Evolutionary conservation across 345 rosid genomes (phyloP).

Genomic region (Carallia brachiata): DNA sequence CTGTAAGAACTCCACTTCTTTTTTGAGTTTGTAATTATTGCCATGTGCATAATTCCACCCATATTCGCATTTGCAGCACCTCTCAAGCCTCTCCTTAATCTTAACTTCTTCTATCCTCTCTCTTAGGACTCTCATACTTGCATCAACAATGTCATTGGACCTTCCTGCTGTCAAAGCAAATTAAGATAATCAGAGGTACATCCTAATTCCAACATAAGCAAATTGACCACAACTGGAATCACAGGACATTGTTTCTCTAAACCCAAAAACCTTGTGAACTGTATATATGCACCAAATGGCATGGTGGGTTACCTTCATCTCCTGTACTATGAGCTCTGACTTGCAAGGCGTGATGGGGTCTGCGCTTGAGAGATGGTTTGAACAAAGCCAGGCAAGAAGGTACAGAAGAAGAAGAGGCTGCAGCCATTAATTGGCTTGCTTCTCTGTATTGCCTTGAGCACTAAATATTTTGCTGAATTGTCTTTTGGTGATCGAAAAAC

Average conservation of each 20-base stretch:
- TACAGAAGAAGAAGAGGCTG: slow-evolving; percentile 9
- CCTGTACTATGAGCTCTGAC: slow-evolving; percentile 29
- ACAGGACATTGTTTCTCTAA: too few relatives aligned
- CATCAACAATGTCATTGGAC: slow-evolving; percentile 34
- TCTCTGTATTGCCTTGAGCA: too few relatives aligned
- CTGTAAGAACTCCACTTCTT: slow-evolving; percentile 17
- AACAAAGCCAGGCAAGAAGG: neutral
- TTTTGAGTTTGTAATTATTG: slow-evolving; percentile 25
- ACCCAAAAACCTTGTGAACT: neutral
- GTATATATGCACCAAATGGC: neutral
- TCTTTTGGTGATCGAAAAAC: too few relatives aligned
- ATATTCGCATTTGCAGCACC: slow-evolving; percentile 38
- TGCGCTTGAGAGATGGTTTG: slow-evolving; percentile 14
- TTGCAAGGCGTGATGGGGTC: slow-evolving; percentile 5
- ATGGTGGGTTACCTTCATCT: slow-evolving; percentile 35
- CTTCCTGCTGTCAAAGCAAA: slow-evolving; percentile 25
- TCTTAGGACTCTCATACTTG: slow-evolving; percentile 41
- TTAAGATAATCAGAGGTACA: neutral
- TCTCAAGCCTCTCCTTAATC: slow-evolving; percentile 52
- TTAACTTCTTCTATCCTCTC: slow-evolving; percentile 43
- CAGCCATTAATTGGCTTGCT: neutral
- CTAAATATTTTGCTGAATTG: too few relatives aligned
- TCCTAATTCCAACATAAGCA: too few relatives aligned
- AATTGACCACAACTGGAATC: too few relatives aligned
- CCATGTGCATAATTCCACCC: slow-evolving; percentile 49